Percentiles rank a stretch among this genome's conserved stretches.
phyloP scores from a whole-genome alignment of 768 basidiomycete species.

The Mycena maculata region DNA sequence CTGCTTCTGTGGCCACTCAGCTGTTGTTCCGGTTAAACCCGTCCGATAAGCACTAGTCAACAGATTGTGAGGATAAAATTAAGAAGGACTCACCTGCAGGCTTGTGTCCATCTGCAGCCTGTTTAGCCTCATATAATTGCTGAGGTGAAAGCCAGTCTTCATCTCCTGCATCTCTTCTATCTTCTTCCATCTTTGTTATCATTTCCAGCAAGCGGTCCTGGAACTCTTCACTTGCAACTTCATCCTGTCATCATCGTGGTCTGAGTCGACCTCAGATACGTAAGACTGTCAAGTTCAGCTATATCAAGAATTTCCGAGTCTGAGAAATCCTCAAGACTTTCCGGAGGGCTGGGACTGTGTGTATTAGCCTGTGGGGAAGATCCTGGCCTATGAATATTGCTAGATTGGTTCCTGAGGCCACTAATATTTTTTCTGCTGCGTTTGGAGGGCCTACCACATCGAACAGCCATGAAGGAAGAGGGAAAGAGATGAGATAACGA shows the following conservation, averaged over 20 bases:
- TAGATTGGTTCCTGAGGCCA: too few species aligned
- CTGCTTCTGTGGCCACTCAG: constrained; percentile 8
- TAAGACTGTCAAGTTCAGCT: constrained; percentile 14
- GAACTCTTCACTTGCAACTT: constrained; percentile 9
- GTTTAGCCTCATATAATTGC: neutral
- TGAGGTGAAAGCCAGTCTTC: neutral
- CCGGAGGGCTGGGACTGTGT: too few species aligned
- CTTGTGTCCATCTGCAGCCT: neutral
- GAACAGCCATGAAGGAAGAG: neutral
- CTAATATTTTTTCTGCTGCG: too few species aligned
- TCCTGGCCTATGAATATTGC: too few species aligned
- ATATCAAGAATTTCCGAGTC: constrained; percentile 13
- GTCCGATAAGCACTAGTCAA: constrained; percentile 1
- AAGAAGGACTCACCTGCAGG: neutral
- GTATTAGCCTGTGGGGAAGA: too few species aligned
- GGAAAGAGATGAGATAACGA: neutral
- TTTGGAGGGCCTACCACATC: too few species aligned
- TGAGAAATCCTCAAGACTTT: constrained; percentile 6
- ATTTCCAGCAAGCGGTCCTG: neutral
- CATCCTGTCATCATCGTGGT: constrained; percentile 2
- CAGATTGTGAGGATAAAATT: neutral
- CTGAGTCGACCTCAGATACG: constrained; percentile 13
- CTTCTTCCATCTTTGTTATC: constrained; percentile 7
- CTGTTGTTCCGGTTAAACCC: neutral
- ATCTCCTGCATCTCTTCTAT: constrained; percentile 7